A percentile compares a stretch with the other conserved stretches of the same genome.
Conservation (phyloP, 163 green algal genomes). For the Volvox carteri region DNA sequence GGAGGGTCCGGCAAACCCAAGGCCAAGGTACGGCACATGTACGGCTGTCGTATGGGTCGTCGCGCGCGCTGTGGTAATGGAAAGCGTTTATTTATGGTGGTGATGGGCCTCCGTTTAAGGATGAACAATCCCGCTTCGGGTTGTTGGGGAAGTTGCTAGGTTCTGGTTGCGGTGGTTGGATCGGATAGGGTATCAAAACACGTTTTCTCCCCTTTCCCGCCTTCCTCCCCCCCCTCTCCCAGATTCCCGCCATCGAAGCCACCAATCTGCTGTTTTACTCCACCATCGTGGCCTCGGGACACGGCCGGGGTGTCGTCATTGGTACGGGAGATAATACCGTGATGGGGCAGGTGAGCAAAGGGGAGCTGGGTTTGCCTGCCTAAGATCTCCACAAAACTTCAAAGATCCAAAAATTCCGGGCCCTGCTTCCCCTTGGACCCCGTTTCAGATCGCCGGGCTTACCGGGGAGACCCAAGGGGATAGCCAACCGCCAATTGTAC, state of each 20-base stretch:
- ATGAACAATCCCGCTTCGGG: too few relatives aligned
- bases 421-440: too few relatives aligned
- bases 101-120: too few relatives aligned
- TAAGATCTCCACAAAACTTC: too few relatives aligned
- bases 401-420: too few relatives aligned
- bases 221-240: neutral
- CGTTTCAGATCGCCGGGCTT: constrained; percentile 65
- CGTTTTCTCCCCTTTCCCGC: neutral
- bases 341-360: constrained; percentile 68
- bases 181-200: too few relatives aligned
- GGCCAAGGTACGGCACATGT: neutral
- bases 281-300: constrained; percentile 69
- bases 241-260: constrained; percentile 67
- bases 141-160: too few relatives aligned
- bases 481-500: constrained; percentile 67
- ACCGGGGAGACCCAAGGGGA: constrained; percentile 62
- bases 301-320: constrained; percentile 66
- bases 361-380: neutral
- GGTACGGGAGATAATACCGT: constrained; percentile 74
- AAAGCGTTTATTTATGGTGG: too few relatives aligned
- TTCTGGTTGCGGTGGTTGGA: too few relatives aligned
- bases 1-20: constrained; percentile 15
- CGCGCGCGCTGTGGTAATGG: too few relatives aligned
- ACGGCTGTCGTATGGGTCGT: too few relatives aligned
- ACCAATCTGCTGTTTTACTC: constrained; percentile 76